Base-by-base conservation (phyloP, 805 yeast genomes). In the Dipodascus albidus region DNA sequence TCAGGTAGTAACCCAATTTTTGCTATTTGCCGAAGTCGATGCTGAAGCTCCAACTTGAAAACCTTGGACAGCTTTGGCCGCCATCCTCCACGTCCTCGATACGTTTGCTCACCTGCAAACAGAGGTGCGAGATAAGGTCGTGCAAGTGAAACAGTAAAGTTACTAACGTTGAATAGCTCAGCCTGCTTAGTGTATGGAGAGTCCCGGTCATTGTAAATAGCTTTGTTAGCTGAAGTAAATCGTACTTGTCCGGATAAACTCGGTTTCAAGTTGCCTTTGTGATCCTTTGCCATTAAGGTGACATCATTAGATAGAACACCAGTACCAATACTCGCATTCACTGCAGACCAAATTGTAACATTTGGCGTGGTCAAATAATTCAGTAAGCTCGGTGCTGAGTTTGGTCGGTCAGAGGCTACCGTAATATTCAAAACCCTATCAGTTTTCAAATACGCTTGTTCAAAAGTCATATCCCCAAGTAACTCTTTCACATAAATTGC, bases 351-450 rank as follows among this genome's bases (percentile, higher is more conserved):
- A 14, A 91, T 84, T 4, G 90, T 77, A 9, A 89, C 90, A 66
- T 91, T 90, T 0, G 99, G 99, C 0, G 97, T 82, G 0, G 97
- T 88, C 27, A 93, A 82, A 65, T 91, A 89, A 68, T 93, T 93
- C 58, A 90, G 70, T 50, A 90, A 71, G 57, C 60, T 51, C 27
- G 62, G 57, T 19, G 57, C 50, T 21, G 56, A 58, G 4, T 49
- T 27, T 11, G 55, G 50, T 17, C 33, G 20, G 23, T 31, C 23
- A 1, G 96, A 95, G 67, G 88, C 88, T 1, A 91, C 84, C 1
- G 89, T 83, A 49, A 93, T 82, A 66, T 91, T 93, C 51, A 91
- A 73, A 1, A 87, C 81, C 59, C 86, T 78, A 48, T 85, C 90
- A 0, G 96, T 84, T 57, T 78, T 79, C 55, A 83, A 73, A 63